Conservation (phyloP, 2,329 filamentous ascomycete species). For the Fusarium tuaranense region DNA sequence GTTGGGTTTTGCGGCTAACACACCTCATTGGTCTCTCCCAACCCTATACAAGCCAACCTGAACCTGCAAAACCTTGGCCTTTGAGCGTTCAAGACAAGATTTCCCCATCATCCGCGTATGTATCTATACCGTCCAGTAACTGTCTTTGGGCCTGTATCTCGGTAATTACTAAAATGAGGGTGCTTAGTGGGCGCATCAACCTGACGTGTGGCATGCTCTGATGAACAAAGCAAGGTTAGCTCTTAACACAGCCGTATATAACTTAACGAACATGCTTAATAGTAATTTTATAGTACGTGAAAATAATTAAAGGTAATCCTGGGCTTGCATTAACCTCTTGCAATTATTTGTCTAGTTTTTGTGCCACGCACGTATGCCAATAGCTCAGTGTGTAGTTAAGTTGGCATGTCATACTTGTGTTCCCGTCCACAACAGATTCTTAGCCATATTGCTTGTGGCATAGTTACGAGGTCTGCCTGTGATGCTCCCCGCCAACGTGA, state of each 20-base stretch:
- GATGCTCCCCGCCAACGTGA: conserved; percentile 39
- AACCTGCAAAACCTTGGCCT: conserved; percentile 62
- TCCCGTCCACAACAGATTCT: conserved; percentile 49
- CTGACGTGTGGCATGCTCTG: not conserved
- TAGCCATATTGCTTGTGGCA: conserved; percentile 53
- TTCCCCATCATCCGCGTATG: too few relatives aligned
- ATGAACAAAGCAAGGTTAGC: not conserved
- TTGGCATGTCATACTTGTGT: not conserved
- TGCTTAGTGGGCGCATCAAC: not conserved
- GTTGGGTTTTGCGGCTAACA: conserved; percentile 63
- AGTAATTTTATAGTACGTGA: not conserved
- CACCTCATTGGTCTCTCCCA: conserved; percentile 37
- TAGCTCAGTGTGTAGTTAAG: not conserved
- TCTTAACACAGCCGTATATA: not conserved
- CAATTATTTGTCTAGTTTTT: not conserved
- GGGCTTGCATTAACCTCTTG: not conserved
- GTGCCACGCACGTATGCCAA: not conserved
- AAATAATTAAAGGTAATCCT: not conserved
- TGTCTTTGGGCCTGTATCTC: conserved; percentile 55
- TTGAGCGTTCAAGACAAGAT: conserved; percentile 64
- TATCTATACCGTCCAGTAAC: too few relatives aligned
- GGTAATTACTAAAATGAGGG: conserved; percentile 44
- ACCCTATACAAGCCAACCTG: conserved; percentile 53
- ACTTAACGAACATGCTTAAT: not conserved
- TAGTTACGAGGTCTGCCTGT: conserved; percentile 61